Percentiles rank a stretch among this genome's conserved stretches.
Conservation (phyloP, 768 basidiomycete species). For the Leucocoprinus leucothites region DNA sequence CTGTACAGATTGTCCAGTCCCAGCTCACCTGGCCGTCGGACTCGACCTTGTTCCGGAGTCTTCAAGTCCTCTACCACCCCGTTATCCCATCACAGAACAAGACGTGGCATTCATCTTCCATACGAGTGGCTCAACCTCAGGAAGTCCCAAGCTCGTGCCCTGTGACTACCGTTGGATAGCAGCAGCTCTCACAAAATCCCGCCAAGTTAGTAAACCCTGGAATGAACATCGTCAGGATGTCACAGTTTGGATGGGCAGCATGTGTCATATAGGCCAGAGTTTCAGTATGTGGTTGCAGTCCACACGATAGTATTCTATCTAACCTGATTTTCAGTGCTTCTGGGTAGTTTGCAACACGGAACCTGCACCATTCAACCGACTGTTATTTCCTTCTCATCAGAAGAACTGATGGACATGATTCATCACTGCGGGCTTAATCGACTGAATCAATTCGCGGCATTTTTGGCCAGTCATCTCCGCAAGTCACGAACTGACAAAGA, state of each 20-base stretch:
- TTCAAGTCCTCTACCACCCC: slow-evolving; percentile 20
- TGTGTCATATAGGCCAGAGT: slow-evolving; percentile 79
- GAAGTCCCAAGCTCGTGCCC: slow-evolving; percentile 75
- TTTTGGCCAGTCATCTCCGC: slow-evolving; percentile 64
- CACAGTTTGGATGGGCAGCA: slow-evolving; percentile 75
- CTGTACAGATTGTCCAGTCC: slow-evolving; percentile 44
- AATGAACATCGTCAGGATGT: slow-evolving; percentile 58
- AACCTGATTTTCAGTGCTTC: slow-evolving; percentile 48
- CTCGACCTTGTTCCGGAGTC: slow-evolving; percentile 34
- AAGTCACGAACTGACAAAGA: slow-evolving; percentile 57
- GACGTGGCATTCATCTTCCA: slow-evolving; percentile 71
- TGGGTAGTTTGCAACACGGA: slow-evolving; percentile 70
- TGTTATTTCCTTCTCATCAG: slow-evolving; percentile 57
- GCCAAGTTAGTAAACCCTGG: slow-evolving; percentile 44
- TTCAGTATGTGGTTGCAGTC: slow-evolving; percentile 52
- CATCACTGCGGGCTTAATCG: slow-evolving; percentile 65
- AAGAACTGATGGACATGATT: slow-evolving; percentile 73
- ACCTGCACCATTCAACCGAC: slow-evolving; percentile 73
- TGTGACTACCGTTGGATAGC: slow-evolving; percentile 67
- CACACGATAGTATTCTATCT: slow-evolving; percentile 17
- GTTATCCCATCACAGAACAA: background rate
- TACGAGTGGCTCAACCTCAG: slow-evolving; percentile 82
- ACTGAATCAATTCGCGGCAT: slow-evolving; percentile 70
- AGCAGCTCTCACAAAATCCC: slow-evolving; percentile 56
- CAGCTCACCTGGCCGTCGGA: slow-evolving; percentile 41